Conservation (phyloP, 192 early-diverging fungal genomes). For the Coemansia sp. region DNA sequence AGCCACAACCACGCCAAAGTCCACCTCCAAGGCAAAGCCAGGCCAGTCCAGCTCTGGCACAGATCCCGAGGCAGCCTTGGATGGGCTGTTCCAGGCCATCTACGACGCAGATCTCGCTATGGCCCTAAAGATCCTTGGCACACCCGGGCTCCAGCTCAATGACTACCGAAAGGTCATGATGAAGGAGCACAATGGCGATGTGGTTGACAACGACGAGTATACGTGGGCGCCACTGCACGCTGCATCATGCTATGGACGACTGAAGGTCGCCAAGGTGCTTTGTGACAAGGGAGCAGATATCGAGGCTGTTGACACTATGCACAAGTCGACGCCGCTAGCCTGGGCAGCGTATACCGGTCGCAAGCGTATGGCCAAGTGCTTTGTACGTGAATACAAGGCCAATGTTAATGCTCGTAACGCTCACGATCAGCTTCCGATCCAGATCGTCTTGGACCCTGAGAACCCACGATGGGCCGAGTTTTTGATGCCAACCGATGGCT, state of each 20-base stretch:
- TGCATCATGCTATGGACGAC: slow-evolving; percentile 76
- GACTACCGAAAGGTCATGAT: slow-evolving; percentile 38
- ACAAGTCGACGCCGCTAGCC: slow-evolving; percentile 75
- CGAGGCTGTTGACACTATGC: slow-evolving; percentile 82
- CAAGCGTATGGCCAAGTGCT: slow-evolving; percentile 62
- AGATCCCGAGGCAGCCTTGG: slow-evolving; percentile 14
- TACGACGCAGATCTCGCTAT: slow-evolving; percentile 40
- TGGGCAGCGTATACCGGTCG: slow-evolving; percentile 88
- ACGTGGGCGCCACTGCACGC: slow-evolving; percentile 87
- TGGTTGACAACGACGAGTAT: slow-evolving; percentile 59
- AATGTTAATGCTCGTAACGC: slow-evolving; percentile 73
- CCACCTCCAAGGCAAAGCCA: slow-evolving; percentile 5
- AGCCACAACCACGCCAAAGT: background rate
- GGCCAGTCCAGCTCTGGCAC: background rate
- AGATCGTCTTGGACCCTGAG: slow-evolving; percentile 70
- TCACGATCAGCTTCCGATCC: slow-evolving; percentile 73
- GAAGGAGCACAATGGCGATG: slow-evolving; percentile 48
- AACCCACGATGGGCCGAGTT: slow-evolving; percentile 53
- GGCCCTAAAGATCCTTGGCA: slow-evolving; percentile 35
- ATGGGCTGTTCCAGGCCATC: slow-evolving; percentile 50
- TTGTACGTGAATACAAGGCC: slow-evolving; percentile 76
- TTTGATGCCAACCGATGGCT: slow-evolving; percentile 45
- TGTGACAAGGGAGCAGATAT: slow-evolving; percentile 74
- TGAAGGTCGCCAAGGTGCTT: slow-evolving; percentile 64
- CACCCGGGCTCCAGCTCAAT: slow-evolving; percentile 35